phyloP scores from a whole-genome alignment of 192 early-diverging fungal genomes.

The Radiomyces spectabilis region DNA sequence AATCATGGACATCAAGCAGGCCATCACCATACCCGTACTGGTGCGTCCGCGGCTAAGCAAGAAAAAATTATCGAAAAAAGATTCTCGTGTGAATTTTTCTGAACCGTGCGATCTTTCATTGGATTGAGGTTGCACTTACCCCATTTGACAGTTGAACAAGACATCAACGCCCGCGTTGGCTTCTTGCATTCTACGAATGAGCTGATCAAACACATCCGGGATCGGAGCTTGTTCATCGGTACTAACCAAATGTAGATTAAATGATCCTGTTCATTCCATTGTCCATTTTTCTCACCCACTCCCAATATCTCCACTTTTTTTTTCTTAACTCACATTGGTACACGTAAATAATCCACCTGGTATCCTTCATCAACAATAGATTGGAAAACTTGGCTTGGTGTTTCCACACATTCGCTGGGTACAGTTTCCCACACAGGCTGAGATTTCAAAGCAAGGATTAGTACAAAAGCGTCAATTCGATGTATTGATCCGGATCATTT shows the following conservation, averaged over 20 bases:
- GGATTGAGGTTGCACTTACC: constrained; percentile 18
- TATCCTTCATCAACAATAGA: constrained; percentile 46
- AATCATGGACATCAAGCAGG: constrained; percentile 50
- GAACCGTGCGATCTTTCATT: background rate
- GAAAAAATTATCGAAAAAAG: no score
- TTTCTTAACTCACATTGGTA: constrained; percentile 49
- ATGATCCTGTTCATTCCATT: background rate
- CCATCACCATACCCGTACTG: constrained; percentile 51
- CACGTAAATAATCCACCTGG: constrained; percentile 46
- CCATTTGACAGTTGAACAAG: constrained; percentile 68
- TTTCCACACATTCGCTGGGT: constrained; percentile 39
- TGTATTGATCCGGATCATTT: constrained; percentile 1
- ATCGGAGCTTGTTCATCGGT: constrained; percentile 64
- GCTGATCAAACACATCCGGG: constrained; percentile 57
- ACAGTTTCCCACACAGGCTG: constrained; percentile 49
- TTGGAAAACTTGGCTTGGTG: constrained; percentile 49
- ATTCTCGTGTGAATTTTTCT: no score
- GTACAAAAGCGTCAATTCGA: background rate
- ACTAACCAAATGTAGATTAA: constrained; percentile 1
- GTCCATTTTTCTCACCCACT: background rate
- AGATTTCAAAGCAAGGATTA: background rate
- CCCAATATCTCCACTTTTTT: no score
- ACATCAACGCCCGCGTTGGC: constrained; percentile 30
- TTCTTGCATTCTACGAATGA: constrained; percentile 38
- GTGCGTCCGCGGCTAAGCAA: constrained; percentile 47